Evolutionary conservation across 2,329 filamentous ascomycete genomes (phyloP).

Genomic region (Dichotomopilus funicola): DNA sequence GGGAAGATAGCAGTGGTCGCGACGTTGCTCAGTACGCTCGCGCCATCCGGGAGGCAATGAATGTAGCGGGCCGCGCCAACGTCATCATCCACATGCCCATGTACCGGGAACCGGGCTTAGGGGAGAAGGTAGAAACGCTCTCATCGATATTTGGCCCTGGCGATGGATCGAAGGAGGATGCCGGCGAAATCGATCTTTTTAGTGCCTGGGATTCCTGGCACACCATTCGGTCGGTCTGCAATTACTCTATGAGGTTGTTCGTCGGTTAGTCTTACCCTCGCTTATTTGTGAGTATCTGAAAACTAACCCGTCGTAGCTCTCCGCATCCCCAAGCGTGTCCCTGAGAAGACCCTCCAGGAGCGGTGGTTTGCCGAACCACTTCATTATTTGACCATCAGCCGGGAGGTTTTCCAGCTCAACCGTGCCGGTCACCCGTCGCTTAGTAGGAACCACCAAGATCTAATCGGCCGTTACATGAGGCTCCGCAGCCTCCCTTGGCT

Average conservation of each 20-base stretch:
- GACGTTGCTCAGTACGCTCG: slow-evolving; percentile 72
- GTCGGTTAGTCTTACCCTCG: slow-evolving; percentile 59
- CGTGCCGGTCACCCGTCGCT: slow-evolving; percentile 56
- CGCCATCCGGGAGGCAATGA: slow-evolving; percentile 72
- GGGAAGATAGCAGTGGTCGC: slow-evolving; percentile 43
- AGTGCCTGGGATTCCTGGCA: slow-evolving; percentile 94
- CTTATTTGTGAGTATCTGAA: neutral
- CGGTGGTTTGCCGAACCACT: slow-evolving; percentile 66
- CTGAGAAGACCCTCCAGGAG: slow-evolving; percentile 53
- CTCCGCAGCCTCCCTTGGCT: slow-evolving; percentile 58
- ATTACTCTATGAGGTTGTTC: slow-evolving; percentile 72
- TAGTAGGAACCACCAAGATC: slow-evolving; percentile 52
- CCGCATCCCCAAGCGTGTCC: slow-evolving; percentile 51
- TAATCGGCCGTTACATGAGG: slow-evolving; percentile 58
- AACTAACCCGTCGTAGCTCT: slow-evolving; percentile 37
- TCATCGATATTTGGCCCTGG: slow-evolving; percentile 37
- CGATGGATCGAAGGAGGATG: slow-evolving; percentile 26
- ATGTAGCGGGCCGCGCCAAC: slow-evolving; percentile 67
- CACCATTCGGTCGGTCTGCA: slow-evolving; percentile 74
- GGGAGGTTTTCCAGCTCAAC: slow-evolving; percentile 53
- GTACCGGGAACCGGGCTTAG: slow-evolving; percentile 62
- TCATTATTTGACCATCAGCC: slow-evolving; percentile 51
- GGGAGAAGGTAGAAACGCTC: slow-evolving; percentile 47
- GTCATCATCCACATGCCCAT: slow-evolving; percentile 79
- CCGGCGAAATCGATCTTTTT: slow-evolving; percentile 58